Conservation (phyloP, 805 yeast genomes). For the Isabelozyma gotoi region DNA sequence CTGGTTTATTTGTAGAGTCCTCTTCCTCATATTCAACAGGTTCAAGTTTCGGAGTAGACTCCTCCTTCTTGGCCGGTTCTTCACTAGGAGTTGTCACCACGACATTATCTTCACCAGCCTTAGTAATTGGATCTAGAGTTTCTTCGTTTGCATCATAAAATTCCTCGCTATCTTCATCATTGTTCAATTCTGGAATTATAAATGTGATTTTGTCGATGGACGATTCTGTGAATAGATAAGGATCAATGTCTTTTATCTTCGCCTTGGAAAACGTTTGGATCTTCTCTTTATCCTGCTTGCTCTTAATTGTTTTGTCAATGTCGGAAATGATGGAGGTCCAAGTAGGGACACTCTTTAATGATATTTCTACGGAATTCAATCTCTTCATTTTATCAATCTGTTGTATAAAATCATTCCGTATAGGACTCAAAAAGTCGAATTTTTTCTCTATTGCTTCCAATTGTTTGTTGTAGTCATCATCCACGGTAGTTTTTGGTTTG, state of each 20-base stretch:
- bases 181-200: slow-evolving; percentile 4
- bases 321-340: slow-evolving; percentile 32
- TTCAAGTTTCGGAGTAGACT: slow-evolving; percentile 14
- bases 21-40: slow-evolving; percentile 14
- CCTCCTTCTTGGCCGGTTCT: slow-evolving; percentile 7
- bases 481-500: not conserved
- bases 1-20: slow-evolving; percentile 10
- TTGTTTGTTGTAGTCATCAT: slow-evolving; percentile 4
- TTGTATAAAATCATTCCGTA: slow-evolving; percentile 27
- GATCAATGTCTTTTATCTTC: slow-evolving; percentile 47
- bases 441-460: slow-evolving; percentile 8
- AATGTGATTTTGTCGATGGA: slow-evolving; percentile 48
- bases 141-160: not conserved
- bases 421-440: slow-evolving; percentile 28
- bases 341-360: slow-evolving; percentile 2
- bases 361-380: slow-evolving; percentile 6
- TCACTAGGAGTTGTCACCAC: slow-evolving; percentile 5
- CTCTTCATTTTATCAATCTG: slow-evolving; percentile 14
- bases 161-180: slow-evolving; percentile 14
- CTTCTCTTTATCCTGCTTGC: slow-evolving; percentile 30
- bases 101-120: slow-evolving; percentile 7
- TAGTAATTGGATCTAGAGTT: not conserved
- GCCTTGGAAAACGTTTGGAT: slow-evolving; percentile 36
- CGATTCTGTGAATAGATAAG: slow-evolving; percentile 49
- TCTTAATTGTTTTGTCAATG: slow-evolving; percentile 32